Evolutionary conservation across 495 filamentous ascomycete species (phyloP).

Genomic region (Daldinia concentrica): DNA sequence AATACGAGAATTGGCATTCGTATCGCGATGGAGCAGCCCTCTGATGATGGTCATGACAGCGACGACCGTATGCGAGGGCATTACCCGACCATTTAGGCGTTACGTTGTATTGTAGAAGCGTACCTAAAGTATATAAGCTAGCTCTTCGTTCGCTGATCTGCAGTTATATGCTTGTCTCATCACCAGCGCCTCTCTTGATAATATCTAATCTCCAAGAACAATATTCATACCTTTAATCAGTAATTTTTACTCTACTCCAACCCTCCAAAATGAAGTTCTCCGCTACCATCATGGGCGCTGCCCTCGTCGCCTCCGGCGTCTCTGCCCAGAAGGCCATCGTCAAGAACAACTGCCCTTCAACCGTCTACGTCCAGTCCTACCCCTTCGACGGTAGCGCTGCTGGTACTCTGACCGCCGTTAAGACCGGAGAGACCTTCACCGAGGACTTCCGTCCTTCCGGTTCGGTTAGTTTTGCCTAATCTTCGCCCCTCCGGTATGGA

Average conservation of each 20-base stretch:
- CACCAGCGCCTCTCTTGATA: background rate
- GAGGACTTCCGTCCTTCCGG: constrained; percentile 43
- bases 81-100: constrained; percentile 3
- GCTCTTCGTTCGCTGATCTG: background rate
- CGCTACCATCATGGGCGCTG: constrained; percentile 32
- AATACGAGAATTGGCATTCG: constrained; percentile 43
- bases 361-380: constrained; percentile 44
- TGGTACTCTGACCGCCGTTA: constrained; percentile 34
- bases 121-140: background rate
- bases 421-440: constrained; percentile 27
- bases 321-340: constrained; percentile 44
- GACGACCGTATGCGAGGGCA: constrained; percentile 14
- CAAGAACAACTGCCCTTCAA: constrained; percentile 38
- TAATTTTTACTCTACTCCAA: constrained; percentile 3
- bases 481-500: background rate
- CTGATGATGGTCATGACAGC: constrained; percentile 13
- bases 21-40: constrained; percentile 25
- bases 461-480: constrained; percentile 35
- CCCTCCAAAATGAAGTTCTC: constrained; percentile 38
- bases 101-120: background rate
- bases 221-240: constrained; percentile 10
- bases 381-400: constrained; percentile 43
- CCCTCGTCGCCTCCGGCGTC: constrained; percentile 36
- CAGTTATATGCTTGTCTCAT: background rate
- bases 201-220: background rate